Conservation (phyloP, 2,329 filamentous ascomycete species). For the Penicillium sumatraense region DNA sequence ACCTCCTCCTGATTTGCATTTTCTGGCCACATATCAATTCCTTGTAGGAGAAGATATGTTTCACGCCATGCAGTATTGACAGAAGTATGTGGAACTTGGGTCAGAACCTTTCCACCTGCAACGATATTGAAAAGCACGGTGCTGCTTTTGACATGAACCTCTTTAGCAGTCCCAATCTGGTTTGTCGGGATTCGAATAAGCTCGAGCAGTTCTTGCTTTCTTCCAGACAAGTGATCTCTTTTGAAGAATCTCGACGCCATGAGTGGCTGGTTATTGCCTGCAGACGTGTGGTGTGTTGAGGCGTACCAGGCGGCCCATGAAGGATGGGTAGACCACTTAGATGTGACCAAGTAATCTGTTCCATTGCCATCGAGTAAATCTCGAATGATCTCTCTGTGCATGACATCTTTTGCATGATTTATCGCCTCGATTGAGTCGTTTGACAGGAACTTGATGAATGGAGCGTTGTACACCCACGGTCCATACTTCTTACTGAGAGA, state of each 20-base stretch:
- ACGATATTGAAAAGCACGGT: conserved; percentile 6
- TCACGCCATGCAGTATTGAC: conserved; percentile 19
- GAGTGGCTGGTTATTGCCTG: no score
- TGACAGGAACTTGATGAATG: conserved; percentile 12
- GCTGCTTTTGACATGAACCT: background rate
- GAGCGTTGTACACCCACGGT: conserved; percentile 9
- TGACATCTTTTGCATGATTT: conserved; percentile 4
- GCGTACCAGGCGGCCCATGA: conserved; percentile 6
- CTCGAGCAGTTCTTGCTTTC: background rate
- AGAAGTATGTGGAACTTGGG: conserved; percentile 6
- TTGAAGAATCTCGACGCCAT: no score
- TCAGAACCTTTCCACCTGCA: conserved; percentile 17
- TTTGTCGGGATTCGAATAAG: no score
- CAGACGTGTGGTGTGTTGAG: background rate
- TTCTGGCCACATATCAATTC: conserved; percentile 6
- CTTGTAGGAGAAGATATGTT: conserved; percentile 7
- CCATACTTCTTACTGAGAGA: conserved; percentile 11
- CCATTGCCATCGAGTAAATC: conserved; percentile 14
- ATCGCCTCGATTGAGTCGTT: conserved; percentile 12
- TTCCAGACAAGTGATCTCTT: background rate
- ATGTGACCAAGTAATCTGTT: background rate
- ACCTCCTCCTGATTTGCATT: conserved; percentile 1
- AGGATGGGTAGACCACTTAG: conserved; percentile 9
- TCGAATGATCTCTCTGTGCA: conserved; percentile 6
- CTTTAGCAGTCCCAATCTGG: conserved; percentile 2